Conservation (phyloP, 164 flowering plant species). For the Vitis rupestris region DNA sequence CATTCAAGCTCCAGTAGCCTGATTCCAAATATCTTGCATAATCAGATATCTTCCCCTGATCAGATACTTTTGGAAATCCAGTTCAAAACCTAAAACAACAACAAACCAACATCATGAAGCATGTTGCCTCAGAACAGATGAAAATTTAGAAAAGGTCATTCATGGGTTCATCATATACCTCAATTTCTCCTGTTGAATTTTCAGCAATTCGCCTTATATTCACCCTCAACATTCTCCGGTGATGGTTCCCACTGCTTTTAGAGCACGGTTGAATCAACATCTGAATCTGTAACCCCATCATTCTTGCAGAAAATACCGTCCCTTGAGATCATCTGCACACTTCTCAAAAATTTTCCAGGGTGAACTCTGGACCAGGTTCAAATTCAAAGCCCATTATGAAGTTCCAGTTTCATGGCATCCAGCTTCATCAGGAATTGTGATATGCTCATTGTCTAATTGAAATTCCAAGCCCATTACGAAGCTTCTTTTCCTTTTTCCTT, state of each 20-base stretch:
- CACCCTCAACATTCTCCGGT: constrained; percentile 65
- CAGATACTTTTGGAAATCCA: constrained; percentile 48
- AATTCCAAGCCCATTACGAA: constrained; percentile 9
- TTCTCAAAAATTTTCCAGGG: constrained; percentile 38
- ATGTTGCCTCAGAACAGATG: constrained; percentile 21
- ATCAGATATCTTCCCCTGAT: constrained; percentile 15
- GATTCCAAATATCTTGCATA: constrained; percentile 30
- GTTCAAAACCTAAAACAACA: constrained; percentile 39
- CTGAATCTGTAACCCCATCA: constrained; percentile 6
- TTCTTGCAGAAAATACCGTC: constrained; percentile 30
- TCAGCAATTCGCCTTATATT: constrained; percentile 72
- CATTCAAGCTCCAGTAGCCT: constrained; percentile 70
- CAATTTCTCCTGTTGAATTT: constrained; percentile 71
- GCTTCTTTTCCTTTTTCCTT: constrained; percentile 26
- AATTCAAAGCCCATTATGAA: constrained; percentile 4
- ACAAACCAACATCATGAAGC: constrained; percentile 52
- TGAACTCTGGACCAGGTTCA: constrained; percentile 43
- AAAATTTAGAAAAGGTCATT: not conserved
- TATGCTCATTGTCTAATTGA: constrained; percentile 13
- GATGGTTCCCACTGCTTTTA: constrained; percentile 21
- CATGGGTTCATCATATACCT: constrained; percentile 40
- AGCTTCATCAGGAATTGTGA: constrained; percentile 14
- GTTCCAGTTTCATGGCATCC: constrained; percentile 3
- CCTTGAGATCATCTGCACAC: constrained; percentile 50
- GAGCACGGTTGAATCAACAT: not conserved